Conservation (phyloP, 495 filamentous ascomycete species). For the Penicillium psychrofluorescens region DNA sequence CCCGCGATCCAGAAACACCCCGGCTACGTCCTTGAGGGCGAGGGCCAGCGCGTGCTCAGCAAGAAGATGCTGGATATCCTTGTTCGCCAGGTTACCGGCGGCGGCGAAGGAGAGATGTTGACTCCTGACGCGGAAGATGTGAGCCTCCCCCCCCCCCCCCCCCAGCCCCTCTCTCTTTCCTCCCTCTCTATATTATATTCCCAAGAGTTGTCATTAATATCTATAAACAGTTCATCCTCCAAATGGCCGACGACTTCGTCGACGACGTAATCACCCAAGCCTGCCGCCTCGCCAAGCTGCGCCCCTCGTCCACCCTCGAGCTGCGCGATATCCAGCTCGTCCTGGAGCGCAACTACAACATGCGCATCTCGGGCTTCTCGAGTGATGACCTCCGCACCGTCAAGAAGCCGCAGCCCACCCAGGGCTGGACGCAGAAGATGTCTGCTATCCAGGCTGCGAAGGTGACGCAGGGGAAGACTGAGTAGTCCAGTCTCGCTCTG, state of each 20-base stretch:
- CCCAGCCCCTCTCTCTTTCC: slow-evolving; percentile 1
- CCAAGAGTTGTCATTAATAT: slow-evolving; percentile 8
- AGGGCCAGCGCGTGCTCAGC: slow-evolving; percentile 80
- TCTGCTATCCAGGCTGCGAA: slow-evolving; percentile 92
- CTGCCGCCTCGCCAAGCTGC: slow-evolving; percentile 86
- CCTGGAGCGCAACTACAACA: slow-evolving; percentile 95
- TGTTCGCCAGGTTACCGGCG: slow-evolving; percentile 85
- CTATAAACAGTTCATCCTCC: slow-evolving; percentile 62
- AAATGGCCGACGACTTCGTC: slow-evolving; percentile 89
- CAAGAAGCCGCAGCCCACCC: slow-evolving; percentile 79
- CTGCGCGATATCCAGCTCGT: slow-evolving; percentile 91
- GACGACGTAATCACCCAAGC: slow-evolving; percentile 81
- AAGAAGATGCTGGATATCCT: slow-evolving; percentile 97
- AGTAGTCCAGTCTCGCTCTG: slow-evolving; percentile 15
- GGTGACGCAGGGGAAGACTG: slow-evolving; percentile 42
- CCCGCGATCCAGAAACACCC: slow-evolving; percentile 78
- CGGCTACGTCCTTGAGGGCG: slow-evolving; percentile 74
- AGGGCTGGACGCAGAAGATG: slow-evolving; percentile 91
- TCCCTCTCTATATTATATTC: neutral
- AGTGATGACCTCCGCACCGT: slow-evolving; percentile 92
- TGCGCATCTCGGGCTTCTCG: slow-evolving; percentile 90
- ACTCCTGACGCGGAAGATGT: slow-evolving; percentile 95
- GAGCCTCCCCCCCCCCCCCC: slow-evolving; percentile 19
- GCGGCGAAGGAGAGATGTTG: slow-evolving; percentile 60
- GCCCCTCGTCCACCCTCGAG: slow-evolving; percentile 80